Percentiles rank a stretch among this genome's conserved stretches.
Conservation (phyloP, 129 eudicot species). For the Smallanthus sonchifolius region DNA sequence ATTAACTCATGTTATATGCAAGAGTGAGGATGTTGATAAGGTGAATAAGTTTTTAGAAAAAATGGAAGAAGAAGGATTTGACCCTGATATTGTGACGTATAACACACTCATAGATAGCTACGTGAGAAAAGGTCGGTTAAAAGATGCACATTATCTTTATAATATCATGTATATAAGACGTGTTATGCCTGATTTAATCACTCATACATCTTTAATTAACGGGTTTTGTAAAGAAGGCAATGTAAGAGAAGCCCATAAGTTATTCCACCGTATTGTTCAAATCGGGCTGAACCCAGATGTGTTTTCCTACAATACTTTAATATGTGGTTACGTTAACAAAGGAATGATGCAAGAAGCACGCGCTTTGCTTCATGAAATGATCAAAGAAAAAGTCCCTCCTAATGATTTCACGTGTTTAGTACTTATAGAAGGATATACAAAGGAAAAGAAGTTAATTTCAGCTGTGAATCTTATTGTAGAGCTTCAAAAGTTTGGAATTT, state of each 20-base stretch:
- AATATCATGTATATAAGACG: conserved; percentile 73
- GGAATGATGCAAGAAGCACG: conserved; percentile 86
- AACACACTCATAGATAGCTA: conserved; percentile 71
- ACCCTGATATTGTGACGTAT: conserved; percentile 83
- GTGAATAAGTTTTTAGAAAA: conserved; percentile 73
- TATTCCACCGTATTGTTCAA: conserved; percentile 56
- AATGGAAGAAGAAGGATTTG: conserved; percentile 98
- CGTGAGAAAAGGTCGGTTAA: conserved; percentile 53
- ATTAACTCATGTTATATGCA: conserved; percentile 72
- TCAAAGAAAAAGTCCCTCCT: conserved; percentile 42
- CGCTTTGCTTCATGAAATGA: conserved; percentile 66
- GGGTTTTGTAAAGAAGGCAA: conserved; percentile 79
- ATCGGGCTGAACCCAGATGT: conserved; percentile 71
- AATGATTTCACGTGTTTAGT: conserved; percentile 58
- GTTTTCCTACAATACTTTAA: conserved; percentile 65
- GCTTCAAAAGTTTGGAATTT: conserved; percentile 53
- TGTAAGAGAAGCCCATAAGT: conserved; percentile 63
- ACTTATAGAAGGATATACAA: conserved; percentile 73
- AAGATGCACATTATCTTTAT: conserved; percentile 72
- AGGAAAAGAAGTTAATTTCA: conserved; percentile 53
- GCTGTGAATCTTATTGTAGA: conserved; percentile 71
- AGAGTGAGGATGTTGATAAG: conserved; percentile 56
- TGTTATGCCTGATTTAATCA: conserved; percentile 67
- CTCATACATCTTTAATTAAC: conserved; percentile 70
- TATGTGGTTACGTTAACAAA: conserved; percentile 76